Evolutionary conservation across 179 eudicot species (phyloP), one percentile per base, ranked within the genome.

Genomic region (Patellifolia procumbens): DNA sequence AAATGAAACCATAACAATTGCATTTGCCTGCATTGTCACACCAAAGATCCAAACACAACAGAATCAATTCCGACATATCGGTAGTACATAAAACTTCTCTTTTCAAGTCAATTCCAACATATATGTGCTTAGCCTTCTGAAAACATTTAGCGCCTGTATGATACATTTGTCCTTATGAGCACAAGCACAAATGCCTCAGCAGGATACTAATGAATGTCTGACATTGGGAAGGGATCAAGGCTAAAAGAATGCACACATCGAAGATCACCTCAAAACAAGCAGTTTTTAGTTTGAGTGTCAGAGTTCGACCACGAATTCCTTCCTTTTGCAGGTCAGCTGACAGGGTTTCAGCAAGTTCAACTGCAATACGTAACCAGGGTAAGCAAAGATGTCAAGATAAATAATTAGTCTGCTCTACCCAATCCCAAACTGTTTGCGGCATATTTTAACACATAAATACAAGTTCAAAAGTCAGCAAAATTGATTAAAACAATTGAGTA

Each of bases 251-350:
- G 49, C 60, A 78, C 78, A 80, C 58, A 74, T 16, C 52, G 79
- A 43, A 63, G 8, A 62, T 83, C 84, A 94, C 98, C 97, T 94
- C 98, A 87, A 94, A 94, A 45, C 87, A 75, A 48, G 93, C 92
- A 78, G 94, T 94, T 82, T 94, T 94, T 70, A 92, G 79, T 83
- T 92, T 94, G 62, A 94, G 87, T 11, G 98, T 94, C 85, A 94
- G 81, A 68, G 91, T 92, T 75, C 90, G 90, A 74, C 97, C 98
- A 82, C 72, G 64, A 81, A 94, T 93, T 74, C 87, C 89, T 81
- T 88, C 97, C 82, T 86, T 91, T 74, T 86, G 82, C 92, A 94
- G 81, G 81, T 94, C 98, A 72, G 85, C 76, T 76, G 97, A 89
- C 71, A 94, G 91, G 90, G 85, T 88, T 70, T 89, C 93, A 15